A percentile compares a stretch with the other conserved stretches of the same genome.
Conservation (phyloP, 805 yeast species). For the Kuraishia hungarica region DNA sequence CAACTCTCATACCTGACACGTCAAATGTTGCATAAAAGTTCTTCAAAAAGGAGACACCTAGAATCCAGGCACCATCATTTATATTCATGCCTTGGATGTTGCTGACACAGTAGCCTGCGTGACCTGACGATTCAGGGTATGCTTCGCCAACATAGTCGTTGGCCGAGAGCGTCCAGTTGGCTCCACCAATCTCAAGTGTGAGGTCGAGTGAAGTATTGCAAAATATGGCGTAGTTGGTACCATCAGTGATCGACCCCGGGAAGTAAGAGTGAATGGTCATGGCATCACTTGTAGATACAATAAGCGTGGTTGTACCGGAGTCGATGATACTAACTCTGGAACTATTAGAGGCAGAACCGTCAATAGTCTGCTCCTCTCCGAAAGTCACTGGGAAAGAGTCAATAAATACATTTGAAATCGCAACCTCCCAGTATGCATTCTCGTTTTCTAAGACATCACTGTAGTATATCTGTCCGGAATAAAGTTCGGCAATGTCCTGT, state of each 20-base stretch:
- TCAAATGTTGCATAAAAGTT: conserved; percentile 52
- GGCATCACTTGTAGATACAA: conserved; percentile 49
- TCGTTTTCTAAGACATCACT: conserved; percentile 24
- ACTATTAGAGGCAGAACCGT: conserved; percentile 9
- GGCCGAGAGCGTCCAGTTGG: conserved; percentile 36
- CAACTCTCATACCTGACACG: conserved; percentile 37
- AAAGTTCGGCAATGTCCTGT: conserved; percentile 25
- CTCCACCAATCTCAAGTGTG: conserved; percentile 32
- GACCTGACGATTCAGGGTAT: conserved; percentile 25
- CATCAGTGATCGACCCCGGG: conserved; percentile 41
- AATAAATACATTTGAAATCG: conserved; percentile 27
- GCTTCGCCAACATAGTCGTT: conserved; percentile 39
- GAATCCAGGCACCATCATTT: conserved; percentile 41
- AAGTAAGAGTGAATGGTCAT: conserved; percentile 43
- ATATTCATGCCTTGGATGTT: conserved; percentile 50
- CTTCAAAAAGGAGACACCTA: conserved; percentile 56
- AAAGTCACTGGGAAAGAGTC: conserved; percentile 20
- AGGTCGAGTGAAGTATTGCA: conserved; percentile 40
- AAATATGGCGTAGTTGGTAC: conserved; percentile 52
- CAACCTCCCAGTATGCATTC: conserved; percentile 43
- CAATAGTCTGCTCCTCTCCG: conserved; percentile 12
- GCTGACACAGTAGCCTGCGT: conserved; percentile 50
- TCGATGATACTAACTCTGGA: conserved; percentile 45
- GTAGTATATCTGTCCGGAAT: conserved; percentile 32
- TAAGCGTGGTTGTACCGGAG: conserved; percentile 59